Percentiles rank a stretch among this genome's conserved stretches.
Evolutionary conservation across 768 basidiomycete genomes (phyloP).

Genomic region (Fomitopsis serialis): DNA sequence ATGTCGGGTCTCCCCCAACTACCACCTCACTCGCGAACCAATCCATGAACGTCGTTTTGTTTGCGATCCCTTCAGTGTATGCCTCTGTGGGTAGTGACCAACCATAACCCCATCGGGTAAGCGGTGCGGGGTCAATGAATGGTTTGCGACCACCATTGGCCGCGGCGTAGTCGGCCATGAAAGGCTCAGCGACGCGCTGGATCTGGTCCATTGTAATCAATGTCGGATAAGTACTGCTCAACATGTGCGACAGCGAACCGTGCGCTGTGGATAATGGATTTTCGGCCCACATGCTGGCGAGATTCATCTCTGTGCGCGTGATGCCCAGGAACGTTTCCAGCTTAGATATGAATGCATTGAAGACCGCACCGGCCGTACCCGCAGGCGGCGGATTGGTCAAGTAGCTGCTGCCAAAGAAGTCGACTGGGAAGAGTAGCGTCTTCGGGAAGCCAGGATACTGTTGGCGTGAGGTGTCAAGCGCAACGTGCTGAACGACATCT

Average conservation of each 20-base stretch:
- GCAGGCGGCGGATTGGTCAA: constrained; percentile 15
- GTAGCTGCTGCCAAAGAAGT: constrained; percentile 20
- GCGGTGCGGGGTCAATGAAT: constrained; percentile 25
- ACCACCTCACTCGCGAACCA: constrained; percentile 22
- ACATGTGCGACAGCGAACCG: constrained; percentile 14
- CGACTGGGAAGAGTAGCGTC: constrained; percentile 22
- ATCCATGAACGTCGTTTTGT: constrained; percentile 25
- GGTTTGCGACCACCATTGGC: constrained; percentile 20
- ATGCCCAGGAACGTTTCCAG: constrained; percentile 24
- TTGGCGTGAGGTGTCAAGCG: background rate
- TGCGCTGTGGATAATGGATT: constrained; percentile 17
- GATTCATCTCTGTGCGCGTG: constrained; percentile 18
- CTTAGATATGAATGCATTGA: constrained; percentile 22
- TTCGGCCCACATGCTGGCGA: constrained; percentile 16
- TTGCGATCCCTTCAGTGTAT: constrained; percentile 18
- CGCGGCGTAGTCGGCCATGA: constrained; percentile 21
- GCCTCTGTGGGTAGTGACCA: constrained; percentile 11
- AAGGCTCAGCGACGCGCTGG: constrained; percentile 21
- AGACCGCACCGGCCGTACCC: constrained; percentile 16
- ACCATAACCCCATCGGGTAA: constrained; percentile 21
- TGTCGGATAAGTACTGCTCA: constrained; percentile 25
- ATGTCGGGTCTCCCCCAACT: constrained; percentile 10
- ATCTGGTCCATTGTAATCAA: constrained; percentile 23
- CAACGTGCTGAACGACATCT: background rate
- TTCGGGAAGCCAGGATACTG: constrained; percentile 23